phyloP scores from a whole-genome alignment of 2,329 filamentous ascomycete genomes.

The Didymosphaeria variabile region DNA sequence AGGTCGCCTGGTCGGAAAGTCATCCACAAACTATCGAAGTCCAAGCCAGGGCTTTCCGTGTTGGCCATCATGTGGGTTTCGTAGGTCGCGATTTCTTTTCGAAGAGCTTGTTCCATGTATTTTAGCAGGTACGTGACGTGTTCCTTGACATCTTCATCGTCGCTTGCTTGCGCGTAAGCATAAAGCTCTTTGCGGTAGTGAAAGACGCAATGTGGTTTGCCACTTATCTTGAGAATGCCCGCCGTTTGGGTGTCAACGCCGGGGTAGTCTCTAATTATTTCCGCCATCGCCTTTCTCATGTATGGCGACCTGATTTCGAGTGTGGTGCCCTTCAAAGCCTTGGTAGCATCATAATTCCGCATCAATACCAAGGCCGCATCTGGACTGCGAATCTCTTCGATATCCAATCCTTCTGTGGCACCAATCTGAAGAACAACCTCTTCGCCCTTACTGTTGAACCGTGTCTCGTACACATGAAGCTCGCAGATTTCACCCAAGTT shows the following conservation, averaged over 20 bases:
- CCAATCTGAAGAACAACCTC: no score
- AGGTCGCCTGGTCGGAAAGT: slow-evolving; percentile 4
- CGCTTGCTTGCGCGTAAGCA: slow-evolving; percentile 1
- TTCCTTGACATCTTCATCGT: neutral
- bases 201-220: slow-evolving; percentile 14
- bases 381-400: neutral
- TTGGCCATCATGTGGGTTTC: neutral
- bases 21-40: slow-evolving; percentile 12
- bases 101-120: neutral
- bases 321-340: slow-evolving; percentile 6
- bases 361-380: slow-evolving; percentile 10
- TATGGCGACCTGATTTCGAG: slow-evolving; percentile 15
- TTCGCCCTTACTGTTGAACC: no score
- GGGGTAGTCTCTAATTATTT: slow-evolving; percentile 8
- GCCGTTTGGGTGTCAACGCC: slow-evolving; percentile 1
- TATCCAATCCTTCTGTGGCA: neutral
- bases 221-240: neutral
- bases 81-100: neutral
- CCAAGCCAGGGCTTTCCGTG: neutral
- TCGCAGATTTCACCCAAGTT: no score
- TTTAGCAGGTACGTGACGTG: neutral
- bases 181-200: slow-evolving; percentile 15
- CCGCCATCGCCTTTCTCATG: slow-evolving; percentile 11
- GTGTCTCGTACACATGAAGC: no score
- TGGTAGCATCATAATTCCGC: neutral